Evolutionary conservation across 1,284 basidiomycete genomes (phyloP).

Genomic region (Apiotrichum porosum): DNA sequence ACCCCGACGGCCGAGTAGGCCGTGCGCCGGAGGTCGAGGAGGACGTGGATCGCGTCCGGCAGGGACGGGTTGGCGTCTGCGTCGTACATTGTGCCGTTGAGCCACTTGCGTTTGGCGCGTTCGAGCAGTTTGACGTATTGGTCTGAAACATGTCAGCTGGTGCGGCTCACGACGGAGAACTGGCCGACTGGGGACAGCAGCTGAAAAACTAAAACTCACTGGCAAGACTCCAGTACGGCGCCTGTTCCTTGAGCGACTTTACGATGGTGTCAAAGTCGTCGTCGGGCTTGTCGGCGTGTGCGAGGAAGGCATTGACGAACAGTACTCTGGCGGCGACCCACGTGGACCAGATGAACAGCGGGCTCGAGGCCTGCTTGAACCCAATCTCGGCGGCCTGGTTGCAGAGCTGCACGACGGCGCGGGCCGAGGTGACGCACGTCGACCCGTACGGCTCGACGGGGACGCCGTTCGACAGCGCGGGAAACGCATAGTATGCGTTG

Average conservation of each 20-base stretch:
- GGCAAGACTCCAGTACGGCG: constrained; percentile 41
- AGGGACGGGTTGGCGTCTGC: constrained; percentile 28
- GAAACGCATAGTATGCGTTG: constrained; percentile 47
- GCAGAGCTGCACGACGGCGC: constrained; percentile 30
- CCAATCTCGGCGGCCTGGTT: constrained; percentile 25
- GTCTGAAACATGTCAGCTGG: constrained; percentile 21
- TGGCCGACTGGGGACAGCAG: background rate
- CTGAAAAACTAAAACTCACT: constrained; percentile 25
- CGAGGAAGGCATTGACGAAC: constrained; percentile 43
- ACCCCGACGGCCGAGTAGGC: constrained; percentile 42
- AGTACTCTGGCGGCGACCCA: constrained; percentile 48
- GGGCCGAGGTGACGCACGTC: constrained; percentile 32
- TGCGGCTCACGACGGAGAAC: background rate
- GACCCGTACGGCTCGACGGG: constrained; percentile 41
- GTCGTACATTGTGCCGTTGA: constrained; percentile 18
- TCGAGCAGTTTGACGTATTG: constrained; percentile 47
- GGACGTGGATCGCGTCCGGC: constrained; percentile 46
- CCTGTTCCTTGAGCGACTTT: constrained; percentile 31
- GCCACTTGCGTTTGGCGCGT: constrained; percentile 44
- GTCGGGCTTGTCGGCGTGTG: constrained; percentile 30
- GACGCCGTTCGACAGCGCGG: constrained; percentile 40
- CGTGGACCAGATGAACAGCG: constrained; percentile 45
- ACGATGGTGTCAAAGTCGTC: constrained; percentile 42
- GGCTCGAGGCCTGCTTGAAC: constrained; percentile 25
- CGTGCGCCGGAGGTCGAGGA: constrained; percentile 47